Evolutionary conservation across 768 basidiomycete genomes (phyloP).

Genomic region (Crucibulum laeve): DNA sequence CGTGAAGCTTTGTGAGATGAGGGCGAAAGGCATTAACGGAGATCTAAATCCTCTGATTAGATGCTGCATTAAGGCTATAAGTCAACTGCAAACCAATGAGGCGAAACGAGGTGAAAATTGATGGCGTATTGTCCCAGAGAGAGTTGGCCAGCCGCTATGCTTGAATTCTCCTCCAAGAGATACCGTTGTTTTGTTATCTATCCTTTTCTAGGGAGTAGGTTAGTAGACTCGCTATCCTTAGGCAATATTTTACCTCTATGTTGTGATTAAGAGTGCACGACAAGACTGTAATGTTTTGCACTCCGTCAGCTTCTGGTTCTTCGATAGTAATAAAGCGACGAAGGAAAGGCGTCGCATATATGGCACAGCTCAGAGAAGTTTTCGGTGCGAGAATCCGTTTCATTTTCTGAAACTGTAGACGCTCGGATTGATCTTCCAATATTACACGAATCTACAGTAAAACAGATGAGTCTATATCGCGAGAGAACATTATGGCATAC

Average conservation of each 20-base stretch:
- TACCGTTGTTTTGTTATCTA: conserved; percentile 41
- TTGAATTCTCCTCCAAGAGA: conserved; percentile 19
- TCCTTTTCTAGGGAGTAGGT: conserved; percentile 36
- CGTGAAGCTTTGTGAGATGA: conserved; percentile 33
- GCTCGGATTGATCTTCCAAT: background rate
- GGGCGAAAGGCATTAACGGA: conserved; percentile 35
- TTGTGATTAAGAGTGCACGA: too few relatives aligned
- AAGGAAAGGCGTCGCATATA: too few relatives aligned
- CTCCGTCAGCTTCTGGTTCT: too few relatives aligned
- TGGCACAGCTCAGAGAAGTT: too few relatives aligned
- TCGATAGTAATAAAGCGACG: too few relatives aligned
- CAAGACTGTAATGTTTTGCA: too few relatives aligned
- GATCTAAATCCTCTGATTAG: conserved; percentile 24
- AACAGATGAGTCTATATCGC: background rate
- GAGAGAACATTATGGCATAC: background rate
- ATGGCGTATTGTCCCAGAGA: conserved; percentile 71
- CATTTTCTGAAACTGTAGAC: too few relatives aligned
- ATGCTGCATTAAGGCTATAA: conserved; percentile 10
- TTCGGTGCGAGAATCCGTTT: too few relatives aligned
- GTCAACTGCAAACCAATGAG: conserved; percentile 33
- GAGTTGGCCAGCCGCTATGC: background rate
- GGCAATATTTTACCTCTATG: conserved; percentile 11
- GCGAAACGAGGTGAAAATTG: conserved; percentile 66
- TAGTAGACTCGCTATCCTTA: background rate
- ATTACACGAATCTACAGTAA: background rate